These are phyloP conservation scores for Pestalotiopsis fici DNA, from an alignment of 2,329 filamentous ascomycete species.

Conservation along the genomic window DNA sequence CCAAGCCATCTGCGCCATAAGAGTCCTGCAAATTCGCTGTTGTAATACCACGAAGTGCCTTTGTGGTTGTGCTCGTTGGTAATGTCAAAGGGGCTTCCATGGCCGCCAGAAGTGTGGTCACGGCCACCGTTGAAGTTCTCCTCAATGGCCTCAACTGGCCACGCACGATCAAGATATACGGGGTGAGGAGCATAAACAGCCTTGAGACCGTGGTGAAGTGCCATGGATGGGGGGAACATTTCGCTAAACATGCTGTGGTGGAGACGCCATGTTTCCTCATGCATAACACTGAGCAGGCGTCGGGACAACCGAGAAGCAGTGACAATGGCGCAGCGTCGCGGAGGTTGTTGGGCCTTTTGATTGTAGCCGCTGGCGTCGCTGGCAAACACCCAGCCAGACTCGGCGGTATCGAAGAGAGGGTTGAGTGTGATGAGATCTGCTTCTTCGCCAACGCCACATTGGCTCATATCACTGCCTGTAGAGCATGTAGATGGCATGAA, in stretches of 20 bases:
- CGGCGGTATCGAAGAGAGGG: slow-evolving; percentile 71
- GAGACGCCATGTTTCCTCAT: slow-evolving; percentile 68
- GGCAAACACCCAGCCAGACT: slow-evolving; percentile 73
- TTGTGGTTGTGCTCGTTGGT: slow-evolving; percentile 81
- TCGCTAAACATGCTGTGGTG: slow-evolving; percentile 76
- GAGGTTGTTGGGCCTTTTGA: slow-evolving; percentile 50
- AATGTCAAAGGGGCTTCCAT: slow-evolving; percentile 66
- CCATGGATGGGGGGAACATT: slow-evolving; percentile 74
- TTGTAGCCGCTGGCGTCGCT: slow-evolving; percentile 73
- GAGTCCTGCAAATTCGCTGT: slow-evolving; percentile 74
- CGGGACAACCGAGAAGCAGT: slow-evolving; percentile 70
- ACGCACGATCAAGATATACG: slow-evolving; percentile 75
- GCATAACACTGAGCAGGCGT: slow-evolving; percentile 70
- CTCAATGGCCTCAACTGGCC: slow-evolving; percentile 70
- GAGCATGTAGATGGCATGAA: slow-evolving; percentile 57
- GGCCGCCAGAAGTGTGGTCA: slow-evolving; percentile 65
- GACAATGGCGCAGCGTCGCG: slow-evolving; percentile 71
- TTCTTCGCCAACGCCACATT: slow-evolving; percentile 70
- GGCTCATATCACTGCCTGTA: slow-evolving; percentile 47
- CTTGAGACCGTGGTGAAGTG: slow-evolving; percentile 76
- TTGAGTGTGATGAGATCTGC: slow-evolving; percentile 79
- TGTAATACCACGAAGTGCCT: slow-evolving; percentile 84
- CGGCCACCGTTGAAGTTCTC: slow-evolving; percentile 77
- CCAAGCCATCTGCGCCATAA: slow-evolving; percentile 79
- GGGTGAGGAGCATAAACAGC: slow-evolving; percentile 81